Percentiles rank a stretch among this genome's conserved stretches.
These are phyloP conservation scores for Suhomyces maxii DNA, from an alignment of 1,139 yeast species.

Conservation along the genomic window DNA sequence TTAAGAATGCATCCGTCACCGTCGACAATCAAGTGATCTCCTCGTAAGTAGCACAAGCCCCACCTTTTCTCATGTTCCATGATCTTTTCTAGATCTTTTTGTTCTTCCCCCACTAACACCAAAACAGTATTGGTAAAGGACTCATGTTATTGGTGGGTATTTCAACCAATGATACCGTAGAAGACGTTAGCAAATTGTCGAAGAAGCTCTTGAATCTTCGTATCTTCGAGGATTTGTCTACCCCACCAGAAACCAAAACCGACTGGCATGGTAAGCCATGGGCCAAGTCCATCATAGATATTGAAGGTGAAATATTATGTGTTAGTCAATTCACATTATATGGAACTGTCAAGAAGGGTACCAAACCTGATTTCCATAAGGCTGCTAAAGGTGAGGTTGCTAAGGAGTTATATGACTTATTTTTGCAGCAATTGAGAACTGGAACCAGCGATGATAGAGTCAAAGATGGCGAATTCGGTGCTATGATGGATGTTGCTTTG, in stretches of 20 bases:
- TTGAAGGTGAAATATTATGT: slow-evolving; percentile 50
- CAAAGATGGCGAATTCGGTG: slow-evolving; percentile 89
- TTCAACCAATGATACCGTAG: slow-evolving; percentile 69
- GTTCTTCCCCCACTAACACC: slow-evolving; percentile 4
- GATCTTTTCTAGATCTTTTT: not conserved
- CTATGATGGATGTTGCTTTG: slow-evolving; percentile 91
- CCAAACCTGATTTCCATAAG: slow-evolving; percentile 89
- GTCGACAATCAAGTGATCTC: slow-evolving; percentile 74
- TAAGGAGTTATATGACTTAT: slow-evolving; percentile 60
- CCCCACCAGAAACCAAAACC: slow-evolving; percentile 34
- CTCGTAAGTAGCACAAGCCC: slow-evolving; percentile 43
- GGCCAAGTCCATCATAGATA: slow-evolving; percentile 39
- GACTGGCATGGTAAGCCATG: slow-evolving; percentile 65
- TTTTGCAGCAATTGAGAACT: slow-evolving; percentile 48
- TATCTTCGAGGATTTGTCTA: slow-evolving; percentile 62
- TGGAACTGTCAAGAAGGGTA: slow-evolving; percentile 82
- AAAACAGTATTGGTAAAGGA: slow-evolving; percentile 63
- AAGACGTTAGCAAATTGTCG: slow-evolving; percentile 69
- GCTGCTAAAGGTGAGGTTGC: slow-evolving; percentile 88
- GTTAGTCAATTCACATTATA: slow-evolving; percentile 90
- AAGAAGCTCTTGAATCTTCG: slow-evolving; percentile 64
- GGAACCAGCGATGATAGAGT: slow-evolving; percentile 66
- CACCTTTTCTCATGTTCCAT: no score
- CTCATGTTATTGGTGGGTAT: slow-evolving; percentile 82
- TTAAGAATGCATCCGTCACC: slow-evolving; percentile 80